These are phyloP conservation scores for Tinospora cordifolia DNA, from an alignment of 164 flowering plant genomes.

Conservation along the genomic window DNA sequence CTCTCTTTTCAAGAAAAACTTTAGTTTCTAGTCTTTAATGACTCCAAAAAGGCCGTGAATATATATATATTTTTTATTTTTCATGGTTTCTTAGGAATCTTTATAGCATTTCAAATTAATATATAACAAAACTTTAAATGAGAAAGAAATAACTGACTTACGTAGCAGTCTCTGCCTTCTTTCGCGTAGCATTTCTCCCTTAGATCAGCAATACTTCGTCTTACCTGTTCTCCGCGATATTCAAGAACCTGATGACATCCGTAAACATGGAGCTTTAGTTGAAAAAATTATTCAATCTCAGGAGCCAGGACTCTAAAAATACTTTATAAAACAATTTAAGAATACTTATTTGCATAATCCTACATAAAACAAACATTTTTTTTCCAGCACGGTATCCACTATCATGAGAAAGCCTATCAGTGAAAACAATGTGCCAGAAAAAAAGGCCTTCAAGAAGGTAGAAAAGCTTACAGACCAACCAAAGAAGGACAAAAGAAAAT, in stretches of 20 bases:
- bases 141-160: constrained; percentile 40
- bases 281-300: background rate
- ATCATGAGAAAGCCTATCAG: too few species aligned
- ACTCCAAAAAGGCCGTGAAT: too few species aligned
- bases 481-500: too few species aligned
- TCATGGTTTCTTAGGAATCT: background rate
- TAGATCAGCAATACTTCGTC: constrained; percentile 70
- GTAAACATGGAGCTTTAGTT: background rate
- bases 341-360: too few species aligned
- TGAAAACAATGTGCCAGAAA: too few species aligned
- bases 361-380: too few species aligned
- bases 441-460: too few species aligned
- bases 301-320: too few species aligned
- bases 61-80: background rate
- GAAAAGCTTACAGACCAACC: too few species aligned
- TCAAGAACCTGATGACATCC: constrained; percentile 30
- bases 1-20: too few species aligned
- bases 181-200: constrained; percentile 64
- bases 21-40: background rate
- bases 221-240: constrained; percentile 77
- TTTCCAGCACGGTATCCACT: too few species aligned
- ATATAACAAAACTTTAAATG: background rate
- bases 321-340: too few species aligned
- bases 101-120: background rate
- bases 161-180: constrained; percentile 93